Evolutionary conservation across 169 alveolate genomes (phyloP), one percentile per base, ranked within the genome.

Genomic region (Cyclospora cayetanensis): DNA sequence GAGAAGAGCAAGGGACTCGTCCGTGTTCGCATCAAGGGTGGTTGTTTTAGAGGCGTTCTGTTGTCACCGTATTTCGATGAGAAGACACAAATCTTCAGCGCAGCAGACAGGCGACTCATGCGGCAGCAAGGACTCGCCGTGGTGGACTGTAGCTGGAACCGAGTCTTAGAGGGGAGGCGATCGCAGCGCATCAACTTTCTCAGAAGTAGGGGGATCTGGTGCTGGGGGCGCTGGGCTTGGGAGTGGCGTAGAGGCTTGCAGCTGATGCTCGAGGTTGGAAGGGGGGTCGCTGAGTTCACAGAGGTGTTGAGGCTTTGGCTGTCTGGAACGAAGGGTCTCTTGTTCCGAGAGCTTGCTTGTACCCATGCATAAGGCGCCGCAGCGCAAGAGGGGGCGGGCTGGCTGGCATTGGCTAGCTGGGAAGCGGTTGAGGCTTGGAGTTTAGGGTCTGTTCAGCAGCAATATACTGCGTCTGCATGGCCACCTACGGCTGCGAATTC

Each of bases 81-180:
- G 29, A 63, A 50, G 29, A 85, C 70, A 52, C 70, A 66, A 22
- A 20, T 85, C 43, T 76, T 85, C 52, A 85, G 91, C 29, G 74
- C 65, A n/a, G 96, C 91, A 77, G 99, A 98, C 91, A 91, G 74
- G 29, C 97, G 95, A 4, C 79, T 97, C n/a, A 94, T 97, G 29
- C 79, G 91, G 63, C 90, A 93, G 34, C 94, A 93, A 29, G 99
- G 99, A 20, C 90, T 98, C 22, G 97, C 98, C 82, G 99, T 97
- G 15, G 97, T 98, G 41, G 99, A 98, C 95, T 98, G 99, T 74
- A 97, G 99, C 66, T 98, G 99, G 99, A 97, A 97, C 52, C 95
- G 96, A 88, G 96, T 98, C 41, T 97, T 94, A 42, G 96, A 95
- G 88, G 93, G 97, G 34, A 52, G 84, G 34, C 22, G 35, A 18